Base-by-base conservation (phyloP, 164 flowering plant genomes). In the Akebia trifoliata region DNA sequence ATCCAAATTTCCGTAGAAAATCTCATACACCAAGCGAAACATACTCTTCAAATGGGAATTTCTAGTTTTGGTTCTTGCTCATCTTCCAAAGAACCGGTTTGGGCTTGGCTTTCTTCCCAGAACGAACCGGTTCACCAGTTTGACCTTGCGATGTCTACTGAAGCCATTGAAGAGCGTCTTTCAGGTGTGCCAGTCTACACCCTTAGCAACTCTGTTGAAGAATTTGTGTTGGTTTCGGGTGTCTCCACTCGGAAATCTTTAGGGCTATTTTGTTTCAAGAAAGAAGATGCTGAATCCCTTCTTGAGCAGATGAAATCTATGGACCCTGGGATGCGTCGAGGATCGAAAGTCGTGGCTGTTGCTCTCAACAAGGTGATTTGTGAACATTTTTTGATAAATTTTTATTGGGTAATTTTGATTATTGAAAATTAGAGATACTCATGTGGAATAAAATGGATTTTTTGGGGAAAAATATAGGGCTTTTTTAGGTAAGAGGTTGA, bases 111-210 rank as follows among this genome's bases (percentile, higher is more conserved):
- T 20, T 30, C 62, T 26, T 32, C 44, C 7, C 29, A 12, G 49
- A 26, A 18, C 10, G 28, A 56, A 7, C 54, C 60, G 6, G 31
- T 35, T 47, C 53, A 25, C 38, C 61, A 34, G 8, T 42, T 51
- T 0, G 60, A 61, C 22, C 28, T 26, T 3, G 60, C 72, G 14
- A 39, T 81, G 82, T 46, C 87, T 1, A 46, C 28, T 0, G 80
- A 74, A 36, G 81, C 64, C 6, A 78, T 93, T 6, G 90, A 87
- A 52, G 86, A 87, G 78, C 73, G 96, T 45, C 57, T 93, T 20
- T 86, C 85, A 0, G 96, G 96, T 1, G 81, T 93, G 7, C 83
- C 89, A 0, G 92, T 90, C 1, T 93, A 80, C 53, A 90, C 92
- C 2, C 75, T 93, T 44, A 79, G 81, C 72, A 87, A 87, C 56